A percentile compares a stretch with the other conserved stretches of the same genome.
phyloP scores from a whole-genome alignment of 805 yeast genomes.

The Saturnispora dispora region DNA sequence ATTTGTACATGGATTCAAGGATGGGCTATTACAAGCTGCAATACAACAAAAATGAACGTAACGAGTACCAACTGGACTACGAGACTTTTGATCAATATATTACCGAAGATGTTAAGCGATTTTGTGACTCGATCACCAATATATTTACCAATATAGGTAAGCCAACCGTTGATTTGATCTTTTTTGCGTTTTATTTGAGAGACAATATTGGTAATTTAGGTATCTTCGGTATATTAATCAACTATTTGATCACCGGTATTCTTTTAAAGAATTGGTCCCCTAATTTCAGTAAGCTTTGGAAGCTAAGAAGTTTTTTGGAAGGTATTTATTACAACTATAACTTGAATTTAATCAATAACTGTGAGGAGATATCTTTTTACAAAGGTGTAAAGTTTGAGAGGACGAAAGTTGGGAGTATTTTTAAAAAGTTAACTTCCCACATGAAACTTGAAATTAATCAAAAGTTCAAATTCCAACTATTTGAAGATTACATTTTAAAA shows the following conservation, averaged over 20 bases:
- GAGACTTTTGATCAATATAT: constrained; percentile 81
- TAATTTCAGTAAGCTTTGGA: constrained; percentile 69
- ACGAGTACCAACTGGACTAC: constrained; percentile 28
- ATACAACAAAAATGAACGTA: constrained; percentile 38
- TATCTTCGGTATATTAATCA: constrained; percentile 67
- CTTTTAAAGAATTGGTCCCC: constrained; percentile 70
- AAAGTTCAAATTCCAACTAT: constrained; percentile 57
- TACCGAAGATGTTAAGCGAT: constrained; percentile 74
- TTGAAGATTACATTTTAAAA: constrained; percentile 82
- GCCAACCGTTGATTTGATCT: constrained; percentile 77
- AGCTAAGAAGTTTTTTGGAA: constrained; percentile 67
- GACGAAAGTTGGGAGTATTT: constrained; percentile 50
- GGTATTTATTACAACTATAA: constrained; percentile 86
- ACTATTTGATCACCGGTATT: constrained; percentile 74
- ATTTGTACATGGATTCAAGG: constrained; percentile 71
- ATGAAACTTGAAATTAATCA: constrained; percentile 36
- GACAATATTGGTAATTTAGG: constrained; percentile 86
- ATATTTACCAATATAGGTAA: constrained; percentile 85
- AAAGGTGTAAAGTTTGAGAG: constrained; percentile 81
- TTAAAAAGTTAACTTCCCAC: constrained; percentile 38
- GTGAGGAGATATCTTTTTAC: constrained; percentile 91
- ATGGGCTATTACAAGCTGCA: constrained; percentile 78
- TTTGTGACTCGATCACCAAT: constrained; percentile 72
- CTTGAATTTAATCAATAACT: constrained; percentile 73
- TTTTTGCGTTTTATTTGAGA: constrained; percentile 75